phyloP scores from a whole-genome alignment of 2,329 filamentous ascomycete genomes.

The Penicillium glabrum region DNA sequence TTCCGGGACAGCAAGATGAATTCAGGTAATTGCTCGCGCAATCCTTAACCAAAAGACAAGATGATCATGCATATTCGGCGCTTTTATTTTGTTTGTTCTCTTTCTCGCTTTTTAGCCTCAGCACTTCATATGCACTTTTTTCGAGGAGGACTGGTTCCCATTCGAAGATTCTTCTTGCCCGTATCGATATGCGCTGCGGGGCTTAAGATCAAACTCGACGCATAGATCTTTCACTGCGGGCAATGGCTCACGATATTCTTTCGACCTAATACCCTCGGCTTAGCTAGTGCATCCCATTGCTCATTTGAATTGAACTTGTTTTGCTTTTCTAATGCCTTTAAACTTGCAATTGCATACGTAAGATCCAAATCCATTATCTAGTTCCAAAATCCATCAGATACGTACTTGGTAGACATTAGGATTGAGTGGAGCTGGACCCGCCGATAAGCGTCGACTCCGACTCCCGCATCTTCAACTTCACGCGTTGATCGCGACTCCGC shows the following conservation, averaged over 20 bases:
- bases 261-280: conserved; percentile 21
- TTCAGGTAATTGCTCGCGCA: background rate
- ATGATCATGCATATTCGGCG: conserved; percentile 13
- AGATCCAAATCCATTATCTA: background rate
- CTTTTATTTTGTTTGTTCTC: conserved; percentile 2
- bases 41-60: conserved; percentile 1
- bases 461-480: conserved; percentile 1
- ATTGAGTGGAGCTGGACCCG: conserved; percentile 5
- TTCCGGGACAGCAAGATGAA: conserved; percentile 29
- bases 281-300: background rate
- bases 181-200: background rate
- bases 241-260: conserved; percentile 4
- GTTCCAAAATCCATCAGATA: too few species aligned
- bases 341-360: background rate
- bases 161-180: background rate
- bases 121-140: background rate
- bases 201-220: background rate
- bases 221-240: conserved; percentile 2
- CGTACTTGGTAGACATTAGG: background rate
- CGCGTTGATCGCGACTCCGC: background rate
- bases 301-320: background rate
- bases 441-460: conserved; percentile 10
- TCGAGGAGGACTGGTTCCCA: conserved; percentile 17
- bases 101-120: background rate
- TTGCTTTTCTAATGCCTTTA: too few species aligned